Conservation (phyloP, 1,284 basidiomycete species). For the Marasmius sp. region DNA sequence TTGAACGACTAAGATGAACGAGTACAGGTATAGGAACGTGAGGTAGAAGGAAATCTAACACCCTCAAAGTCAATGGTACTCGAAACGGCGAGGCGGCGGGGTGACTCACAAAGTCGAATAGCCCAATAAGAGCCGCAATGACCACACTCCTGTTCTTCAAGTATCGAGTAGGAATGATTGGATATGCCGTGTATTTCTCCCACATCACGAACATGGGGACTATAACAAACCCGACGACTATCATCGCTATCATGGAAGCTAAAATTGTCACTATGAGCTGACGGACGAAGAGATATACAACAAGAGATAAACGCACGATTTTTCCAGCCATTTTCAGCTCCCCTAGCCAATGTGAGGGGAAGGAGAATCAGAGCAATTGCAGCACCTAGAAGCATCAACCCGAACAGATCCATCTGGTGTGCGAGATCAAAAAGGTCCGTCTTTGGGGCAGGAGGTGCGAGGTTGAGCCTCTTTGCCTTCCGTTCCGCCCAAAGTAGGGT, state of each 20-base stretch:
- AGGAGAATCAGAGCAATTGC: constrained; percentile 64
- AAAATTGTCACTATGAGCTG: neutral
- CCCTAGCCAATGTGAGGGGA: constrained; percentile 59
- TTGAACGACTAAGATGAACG: constrained; percentile 61
- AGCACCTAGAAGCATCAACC: constrained; percentile 65
- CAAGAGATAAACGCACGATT: constrained; percentile 34
- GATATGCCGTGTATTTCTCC: constrained; percentile 50
- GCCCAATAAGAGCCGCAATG: constrained; percentile 62
- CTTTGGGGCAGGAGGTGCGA: constrained; percentile 25
- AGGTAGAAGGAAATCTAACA: constrained; percentile 61
- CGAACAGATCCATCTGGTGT: constrained; percentile 61
- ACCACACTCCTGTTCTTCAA: constrained; percentile 59
- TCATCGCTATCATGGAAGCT: constrained; percentile 60
- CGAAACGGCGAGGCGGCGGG: neutral
- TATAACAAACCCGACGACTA: constrained; percentile 47
- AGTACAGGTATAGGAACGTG: constrained; percentile 59
- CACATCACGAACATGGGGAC: constrained; percentile 46
- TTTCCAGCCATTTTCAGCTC: constrained; percentile 41
- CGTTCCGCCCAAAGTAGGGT: constrained; percentile 73
- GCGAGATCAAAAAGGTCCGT: constrained; percentile 29
- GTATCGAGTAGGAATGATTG: constrained; percentile 58
- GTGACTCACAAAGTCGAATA: constrained; percentile 63
- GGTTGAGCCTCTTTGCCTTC: constrained; percentile 55
- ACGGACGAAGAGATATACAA: neutral
- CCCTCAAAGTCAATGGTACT: constrained; percentile 1